A percentile compares a stretch with the other conserved stretches of the same genome.
These are phyloP conservation scores for Exophiala bonariae DNA, from an alignment of 2,329 filamentous ascomycete species.

Conservation along the genomic window DNA sequence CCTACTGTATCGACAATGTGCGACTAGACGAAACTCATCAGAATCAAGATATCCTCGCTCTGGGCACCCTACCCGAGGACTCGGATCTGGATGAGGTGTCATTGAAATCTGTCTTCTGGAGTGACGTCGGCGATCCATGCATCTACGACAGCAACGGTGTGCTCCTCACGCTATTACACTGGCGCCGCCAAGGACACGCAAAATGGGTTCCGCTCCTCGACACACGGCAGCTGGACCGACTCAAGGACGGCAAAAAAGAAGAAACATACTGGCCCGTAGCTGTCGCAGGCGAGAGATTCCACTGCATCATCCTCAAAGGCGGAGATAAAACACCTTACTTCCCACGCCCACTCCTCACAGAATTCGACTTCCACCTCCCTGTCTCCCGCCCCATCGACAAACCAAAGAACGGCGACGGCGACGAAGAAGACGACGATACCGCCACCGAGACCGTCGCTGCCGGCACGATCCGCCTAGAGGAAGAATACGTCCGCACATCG, in stretches of 20 bases:
- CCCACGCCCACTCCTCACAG: conserved; percentile 81
- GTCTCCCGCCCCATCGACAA: conserved; percentile 55
- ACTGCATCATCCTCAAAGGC: conserved; percentile 98
- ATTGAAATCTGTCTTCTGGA: conserved; percentile 85
- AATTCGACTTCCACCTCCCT: conserved; percentile 90
- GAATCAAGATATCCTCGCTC: conserved; percentile 85
- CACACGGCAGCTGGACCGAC: conserved; percentile 77
- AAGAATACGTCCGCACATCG: conserved; percentile 74
- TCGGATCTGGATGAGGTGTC: conserved; percentile 58
- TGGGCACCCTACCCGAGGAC: conserved; percentile 49
- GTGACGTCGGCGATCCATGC: conserved; percentile 88
- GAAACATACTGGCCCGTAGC: conserved; percentile 96
- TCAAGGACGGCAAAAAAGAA: conserved; percentile 79
- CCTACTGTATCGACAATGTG: conserved; percentile 93
- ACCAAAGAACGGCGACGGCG: conserved; percentile 19
- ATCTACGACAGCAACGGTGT: conserved; percentile 94
- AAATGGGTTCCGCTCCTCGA: conserved; percentile 91
- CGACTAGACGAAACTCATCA: conserved; percentile 93
- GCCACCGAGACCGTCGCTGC: conserved; percentile 47
- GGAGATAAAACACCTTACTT: conserved; percentile 92
- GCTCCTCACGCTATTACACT: conserved; percentile 83
- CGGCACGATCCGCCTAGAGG: conserved; percentile 66
- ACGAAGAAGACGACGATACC: conserved; percentile 42
- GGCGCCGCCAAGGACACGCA: conserved; percentile 81
- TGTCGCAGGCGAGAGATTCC: conserved; percentile 86